These are phyloP conservation scores for Gastrolobium bilobum DNA, from an alignment of 306 rosid genomes.

Conservation along the genomic window DNA sequence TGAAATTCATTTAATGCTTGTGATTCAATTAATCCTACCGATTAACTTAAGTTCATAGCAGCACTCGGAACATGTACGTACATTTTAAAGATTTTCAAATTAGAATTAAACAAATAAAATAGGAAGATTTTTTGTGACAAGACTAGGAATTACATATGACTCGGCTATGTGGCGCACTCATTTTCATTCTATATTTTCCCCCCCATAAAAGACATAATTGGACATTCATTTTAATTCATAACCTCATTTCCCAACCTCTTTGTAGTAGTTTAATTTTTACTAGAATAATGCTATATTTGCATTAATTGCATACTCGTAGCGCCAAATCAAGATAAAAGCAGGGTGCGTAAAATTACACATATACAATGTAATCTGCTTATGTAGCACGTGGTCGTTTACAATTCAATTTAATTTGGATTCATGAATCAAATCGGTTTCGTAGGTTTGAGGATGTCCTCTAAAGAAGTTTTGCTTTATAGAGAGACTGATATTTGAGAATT, in stretches of 20 bases:
- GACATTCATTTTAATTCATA: background rate
- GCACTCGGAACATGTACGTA: background rate
- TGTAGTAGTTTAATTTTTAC: background rate
- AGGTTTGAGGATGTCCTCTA: too few species aligned
- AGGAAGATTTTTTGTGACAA: background rate
- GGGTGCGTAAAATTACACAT: too few species aligned
- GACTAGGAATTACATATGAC: background rate
- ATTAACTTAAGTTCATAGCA: background rate
- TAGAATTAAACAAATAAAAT: background rate
- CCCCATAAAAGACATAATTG: background rate
- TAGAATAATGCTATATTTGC: too few species aligned
- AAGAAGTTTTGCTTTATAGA: too few species aligned
- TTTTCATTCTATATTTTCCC: background rate
- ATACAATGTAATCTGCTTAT: too few species aligned
- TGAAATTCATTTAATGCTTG: background rate
- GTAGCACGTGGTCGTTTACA: too few species aligned
- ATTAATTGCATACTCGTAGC: too few species aligned
- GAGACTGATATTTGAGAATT: too few species aligned
- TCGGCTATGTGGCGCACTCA: background rate
- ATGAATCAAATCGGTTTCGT: too few species aligned
- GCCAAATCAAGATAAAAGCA: too few species aligned
- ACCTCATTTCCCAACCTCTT: background rate
- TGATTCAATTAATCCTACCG: conserved; percentile 1
- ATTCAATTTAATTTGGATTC: too few species aligned
- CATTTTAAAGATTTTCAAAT: background rate